Evolutionary conservation across 75 land plant species (phyloP), one percentile per base, ranked within the genome.

Genomic region (Selaginella moellendorffii): DNA sequence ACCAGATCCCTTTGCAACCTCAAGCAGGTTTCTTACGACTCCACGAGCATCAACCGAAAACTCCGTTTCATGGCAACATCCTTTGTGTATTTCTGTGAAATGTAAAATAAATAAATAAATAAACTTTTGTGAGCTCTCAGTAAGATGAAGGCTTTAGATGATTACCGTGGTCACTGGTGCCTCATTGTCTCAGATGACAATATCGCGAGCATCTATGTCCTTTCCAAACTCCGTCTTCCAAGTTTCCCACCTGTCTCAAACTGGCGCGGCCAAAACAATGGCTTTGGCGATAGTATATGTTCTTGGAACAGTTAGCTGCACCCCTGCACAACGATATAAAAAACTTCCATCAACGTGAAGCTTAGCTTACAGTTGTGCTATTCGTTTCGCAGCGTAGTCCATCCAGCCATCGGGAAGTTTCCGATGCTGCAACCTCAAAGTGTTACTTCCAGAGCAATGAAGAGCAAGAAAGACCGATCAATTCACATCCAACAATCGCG

Each of bases 341-440:
- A n/a, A n/a, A n/a, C n/a, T n/a, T n/a, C n/a, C n/a, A n/a, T n/a
- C n/a, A n/a, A n/a, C n/a, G n/a, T n/a, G n/a, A n/a, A n/a, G n/a
- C n/a, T n/a, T n/a, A n/a, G 20, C 81, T 54, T 82, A 91, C 97
- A 91, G 64, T 62, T 91, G 97, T 19, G 97, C 85, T 64, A 91
- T 91, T 53, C 97, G 77, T 65, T 88, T 77, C 30, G 97, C 85
- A 24, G 97, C 97, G 78, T 91, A 91, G 0, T 82, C 74, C n/a
- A 85, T 66, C 97, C 97, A 91, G 25, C 97, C 97, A 74, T 91
- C 85, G 19, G 97, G 97, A 25, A 93, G 82, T 25, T 91, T 91
- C 26, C 93, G 92, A 65, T 85, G 87, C 97, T 91, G 86, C 77
- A 77, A 20, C 54, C 17, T 1, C 24, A 24, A 30, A 31, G 26